A percentile compares a stretch with the other conserved stretches of the same genome.
These are phyloP conservation scores for Saccharomyces hybrid DNA, from an alignment of 1,139 yeast species.

Conservation along the genomic window DNA sequence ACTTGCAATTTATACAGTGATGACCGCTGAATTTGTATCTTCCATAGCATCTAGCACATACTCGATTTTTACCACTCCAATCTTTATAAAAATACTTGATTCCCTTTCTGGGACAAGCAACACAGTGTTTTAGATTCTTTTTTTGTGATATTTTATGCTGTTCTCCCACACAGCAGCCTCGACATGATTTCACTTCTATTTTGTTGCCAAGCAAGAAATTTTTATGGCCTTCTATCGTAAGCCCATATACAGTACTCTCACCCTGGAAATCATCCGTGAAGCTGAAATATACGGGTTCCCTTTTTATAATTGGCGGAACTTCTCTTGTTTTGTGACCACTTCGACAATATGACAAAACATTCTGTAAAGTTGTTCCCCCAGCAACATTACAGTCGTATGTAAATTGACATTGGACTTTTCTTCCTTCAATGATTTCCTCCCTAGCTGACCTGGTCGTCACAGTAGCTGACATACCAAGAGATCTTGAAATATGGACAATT, in stretches of 20 bases:
- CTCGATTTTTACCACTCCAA: conserved; percentile 21
- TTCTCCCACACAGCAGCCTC: conserved; percentile 15
- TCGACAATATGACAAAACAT: conserved; percentile 20
- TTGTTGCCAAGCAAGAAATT: conserved; percentile 19
- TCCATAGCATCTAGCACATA: conserved; percentile 24
- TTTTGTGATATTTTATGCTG: conserved; percentile 12
- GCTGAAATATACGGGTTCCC: conserved; percentile 21
- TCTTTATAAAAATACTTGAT: conserved; percentile 22
- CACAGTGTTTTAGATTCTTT: conserved; percentile 18
- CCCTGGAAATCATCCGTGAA: conserved; percentile 17
- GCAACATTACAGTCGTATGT: conserved; percentile 23
- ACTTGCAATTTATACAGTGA: conserved; percentile 20
- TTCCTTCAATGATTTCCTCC: conserved; percentile 15
- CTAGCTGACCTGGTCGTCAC: conserved; percentile 23
- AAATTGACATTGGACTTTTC: conserved; percentile 21
- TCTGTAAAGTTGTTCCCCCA: conserved; percentile 20
- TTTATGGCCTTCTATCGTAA: conserved; percentile 13
- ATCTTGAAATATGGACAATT: conserved; percentile 34
- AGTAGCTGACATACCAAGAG: conserved; percentile 32
- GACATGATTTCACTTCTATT: conserved; percentile 15
- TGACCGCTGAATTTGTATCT: conserved; percentile 23
- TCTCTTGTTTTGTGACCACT: conserved; percentile 20
- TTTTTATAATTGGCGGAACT: conserved; percentile 10
- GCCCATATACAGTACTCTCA: conserved; percentile 15
- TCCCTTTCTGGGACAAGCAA: conserved; percentile 23